Base-by-base conservation (phyloP, 441 rosid genomes). In the Aleurites moluccanus region DNA sequence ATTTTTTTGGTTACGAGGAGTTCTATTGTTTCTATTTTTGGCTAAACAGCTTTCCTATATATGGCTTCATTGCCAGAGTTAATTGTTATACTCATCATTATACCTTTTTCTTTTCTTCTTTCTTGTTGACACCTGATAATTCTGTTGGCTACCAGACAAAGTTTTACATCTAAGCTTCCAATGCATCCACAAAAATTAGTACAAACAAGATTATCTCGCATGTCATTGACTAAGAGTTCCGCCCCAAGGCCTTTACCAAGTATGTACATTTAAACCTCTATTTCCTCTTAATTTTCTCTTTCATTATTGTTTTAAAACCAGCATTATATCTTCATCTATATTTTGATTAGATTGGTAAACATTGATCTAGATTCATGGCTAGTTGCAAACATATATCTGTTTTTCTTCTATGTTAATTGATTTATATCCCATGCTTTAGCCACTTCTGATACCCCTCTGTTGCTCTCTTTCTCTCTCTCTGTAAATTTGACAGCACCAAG, bases 241-340 rank as follows among this genome's bases (percentile, higher is more conserved):
- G 76, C 88, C 42, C 83, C 95, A 11, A 90, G 86, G 83, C 73
- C 84, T 60, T 76, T 78, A 78, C 74, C 90, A 74, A 79, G 99
- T 94, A 86, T 8, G 86, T 57, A 25, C 38, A 15, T 15, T 27
- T 69, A 52, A 74, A 60, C 52, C 6, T n/a, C n/a, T n/a, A n/a
- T n/a, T n/a, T n/a, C n/a, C n/a, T 23, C 18, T 55, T 45, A 28
- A 35, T 59, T 4, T 1, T 3, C 2, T 25, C 20, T 5, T 1
- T 27, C 16, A 40, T 55, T 33, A 3, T 21, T 28, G 6, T 9
- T 28, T 16, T 56, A 1, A 5, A 6, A 10, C 21, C 27, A 23
- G 14, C n/a, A 7, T 21, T 13, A 14, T 11, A 23, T 40, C 28
- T 45, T 20, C n/a, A n/a, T n/a, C n/a, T 44, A 6, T 4, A 38